phyloP scores from a whole-genome alignment of 2,329 filamentous ascomycete species.

The Colletotrichum gloeosporioides region DNA sequence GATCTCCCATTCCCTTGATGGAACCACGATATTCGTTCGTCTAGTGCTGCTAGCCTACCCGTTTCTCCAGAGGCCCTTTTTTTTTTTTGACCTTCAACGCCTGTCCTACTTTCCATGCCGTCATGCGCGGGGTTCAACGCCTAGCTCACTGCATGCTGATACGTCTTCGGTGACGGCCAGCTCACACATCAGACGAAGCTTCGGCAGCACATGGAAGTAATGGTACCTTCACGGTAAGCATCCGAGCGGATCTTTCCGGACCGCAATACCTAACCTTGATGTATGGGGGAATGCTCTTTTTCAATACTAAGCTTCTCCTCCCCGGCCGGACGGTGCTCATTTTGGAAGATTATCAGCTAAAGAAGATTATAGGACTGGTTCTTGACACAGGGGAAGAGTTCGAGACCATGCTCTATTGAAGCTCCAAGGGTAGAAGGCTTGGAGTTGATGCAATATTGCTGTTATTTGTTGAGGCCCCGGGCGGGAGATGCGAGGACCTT shows the following conservation, averaged over 20 bases:
- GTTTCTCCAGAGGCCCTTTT: fast-evolving
- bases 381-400: background rate
- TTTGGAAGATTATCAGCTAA: background rate
- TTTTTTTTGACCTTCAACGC: background rate
- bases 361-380: background rate
- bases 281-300: background rate
- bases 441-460: background rate
- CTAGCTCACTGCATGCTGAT: background rate
- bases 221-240: background rate
- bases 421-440: background rate
- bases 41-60: fast-evolving
- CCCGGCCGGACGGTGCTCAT: background rate
- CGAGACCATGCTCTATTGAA: background rate
- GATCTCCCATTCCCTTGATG: background rate
- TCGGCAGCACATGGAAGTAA: background rate
- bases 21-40: fast-evolving
- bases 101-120: background rate
- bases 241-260: background rate
- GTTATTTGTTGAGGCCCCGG: background rate
- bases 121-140: background rate
- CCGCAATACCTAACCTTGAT: background rate
- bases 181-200: background rate
- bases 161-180: background rate
- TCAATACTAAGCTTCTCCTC: background rate
- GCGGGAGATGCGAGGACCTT: background rate